Evolutionary conservation across 371 early-diverging fungal genomes (phyloP).

Genomic region (Polyrhizophydium stewartii): DNA sequence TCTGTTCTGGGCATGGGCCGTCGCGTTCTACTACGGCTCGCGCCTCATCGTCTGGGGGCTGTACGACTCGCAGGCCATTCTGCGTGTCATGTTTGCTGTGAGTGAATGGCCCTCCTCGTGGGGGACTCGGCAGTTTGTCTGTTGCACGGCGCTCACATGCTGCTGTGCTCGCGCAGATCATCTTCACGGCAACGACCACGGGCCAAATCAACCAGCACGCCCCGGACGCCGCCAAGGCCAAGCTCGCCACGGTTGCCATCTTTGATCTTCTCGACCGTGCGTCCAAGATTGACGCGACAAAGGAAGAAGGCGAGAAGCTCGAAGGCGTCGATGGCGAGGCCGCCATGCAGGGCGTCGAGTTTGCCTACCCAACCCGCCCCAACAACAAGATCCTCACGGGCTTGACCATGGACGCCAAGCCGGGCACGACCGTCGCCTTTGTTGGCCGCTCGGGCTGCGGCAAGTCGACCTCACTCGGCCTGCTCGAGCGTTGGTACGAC

Average conservation of each 20-base stretch:
- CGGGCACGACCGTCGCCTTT: conserved; percentile 43
- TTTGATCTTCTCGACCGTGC: conserved; percentile 71
- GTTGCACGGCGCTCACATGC: too few relatives aligned
- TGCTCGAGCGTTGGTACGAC: conserved; percentile 76
- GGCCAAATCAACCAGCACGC: conserved; percentile 68
- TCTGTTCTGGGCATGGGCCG: conserved; percentile 30
- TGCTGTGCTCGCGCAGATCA: conserved; percentile 11
- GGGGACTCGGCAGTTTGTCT: too few relatives aligned
- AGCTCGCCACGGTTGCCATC: conserved; percentile 72
- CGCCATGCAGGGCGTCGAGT: conserved; percentile 6
- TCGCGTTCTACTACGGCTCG: conserved; percentile 37
- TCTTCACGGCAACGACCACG: conserved; percentile 30
- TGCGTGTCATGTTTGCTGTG: conserved; percentile 32
- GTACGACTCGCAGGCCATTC: conserved; percentile 15
- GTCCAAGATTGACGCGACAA: conserved; percentile 55
- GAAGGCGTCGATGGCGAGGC: not conserved
- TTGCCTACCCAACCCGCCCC: not conserved
- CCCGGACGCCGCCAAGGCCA: conserved; percentile 74
- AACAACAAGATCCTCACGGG: conserved; percentile 2
- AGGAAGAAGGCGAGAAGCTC: not conserved
- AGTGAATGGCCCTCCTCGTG: too few relatives aligned
- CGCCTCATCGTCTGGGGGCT: conserved; percentile 21
- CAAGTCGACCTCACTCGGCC: conserved; percentile 78
- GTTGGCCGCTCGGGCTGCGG: conserved; percentile 78
- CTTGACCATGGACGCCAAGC: conserved; percentile 22